Base-by-base conservation (phyloP, 2,329 filamentous ascomycete species). In the Nemania sp. region DNA sequence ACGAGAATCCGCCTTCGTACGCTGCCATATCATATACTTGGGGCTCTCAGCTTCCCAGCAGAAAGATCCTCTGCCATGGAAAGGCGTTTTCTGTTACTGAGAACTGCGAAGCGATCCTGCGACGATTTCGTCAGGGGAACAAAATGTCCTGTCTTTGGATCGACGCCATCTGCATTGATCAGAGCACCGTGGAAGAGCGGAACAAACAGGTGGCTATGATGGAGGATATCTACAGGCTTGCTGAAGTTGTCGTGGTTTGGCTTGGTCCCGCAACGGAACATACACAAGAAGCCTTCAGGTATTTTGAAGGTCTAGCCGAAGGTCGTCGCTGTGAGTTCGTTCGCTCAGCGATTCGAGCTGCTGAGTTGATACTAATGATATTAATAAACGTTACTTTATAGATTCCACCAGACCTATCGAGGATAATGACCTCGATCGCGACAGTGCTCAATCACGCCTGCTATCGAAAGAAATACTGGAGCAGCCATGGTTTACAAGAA, bases 401-500 rank as follows among this genome's bases (percentile, higher is more conserved):
- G n/a, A 29, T 25, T 46, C n/a, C n/a, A n/a, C n/a, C n/a, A n/a
- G n/a, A n/a, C n/a, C n/a, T 13, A 10, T 46, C 29, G 18, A 29
- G n/a, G n/a, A 29, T 11, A 21, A 32, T 11, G 32, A 17, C 45
- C 21, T 47, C 11, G 21, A 15, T 32, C 18, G 21, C 11, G 45
- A 47, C 15, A 47, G 20, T 7, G 21, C 10, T 15, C 10, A 32
- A 32, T 32, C 15, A 32, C 10, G 25, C 45, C 20, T 47, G 10
- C 32, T 47, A 47, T 47, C 45, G 21, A 47, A 47, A n/a, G 45
- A 47, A 9, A 47, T 47, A 32, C 17, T 47, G 21, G 45, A 32
- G 21, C 45, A 47, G 45, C 45, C 45, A 47, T 47, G 45, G 45
- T 47, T 47, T 32, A 47, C 45, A 47, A 29, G 45, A 32, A 47